Evolutionary conservation across 495 filamentous ascomycete genomes (phyloP).

Genomic region (Annulohypoxylon maeteangense): DNA sequence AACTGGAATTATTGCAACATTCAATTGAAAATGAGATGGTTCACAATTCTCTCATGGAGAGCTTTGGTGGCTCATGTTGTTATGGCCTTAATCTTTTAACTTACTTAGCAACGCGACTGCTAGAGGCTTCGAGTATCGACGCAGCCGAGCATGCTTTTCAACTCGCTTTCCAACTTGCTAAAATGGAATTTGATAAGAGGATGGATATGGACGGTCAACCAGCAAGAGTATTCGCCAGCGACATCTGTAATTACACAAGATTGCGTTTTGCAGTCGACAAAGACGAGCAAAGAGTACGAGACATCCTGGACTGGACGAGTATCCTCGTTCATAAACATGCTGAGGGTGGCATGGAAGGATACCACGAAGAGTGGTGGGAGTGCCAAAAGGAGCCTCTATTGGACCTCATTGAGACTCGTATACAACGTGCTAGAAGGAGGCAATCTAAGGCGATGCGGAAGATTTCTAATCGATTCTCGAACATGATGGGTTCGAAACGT

Average conservation of each 20-base stretch:
- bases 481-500: background rate
- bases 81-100: slow-evolving; percentile 7
- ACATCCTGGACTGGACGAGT: background rate
- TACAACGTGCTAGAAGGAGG: background rate
- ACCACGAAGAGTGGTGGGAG: background rate
- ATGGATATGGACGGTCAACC: background rate
- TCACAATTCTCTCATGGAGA: background rate
- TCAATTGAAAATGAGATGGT: background rate
- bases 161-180: background rate
- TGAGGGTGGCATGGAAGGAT: background rate
- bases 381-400: background rate
- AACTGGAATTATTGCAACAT: background rate
- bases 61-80: background rate
- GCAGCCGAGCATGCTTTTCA: background rate
- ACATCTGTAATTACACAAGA: background rate
- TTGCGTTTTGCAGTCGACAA: background rate
- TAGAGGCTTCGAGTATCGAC: background rate
- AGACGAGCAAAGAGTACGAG: background rate
- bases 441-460: background rate
- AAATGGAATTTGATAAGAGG: background rate
- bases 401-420: background rate
- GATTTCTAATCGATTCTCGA: background rate
- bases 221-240: background rate
- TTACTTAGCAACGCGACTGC: background rate
- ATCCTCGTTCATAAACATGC: background rate